Evolutionary conservation across 2,329 filamentous ascomycete species (phyloP).

Genomic region (Fusarium devonianum): DNA sequence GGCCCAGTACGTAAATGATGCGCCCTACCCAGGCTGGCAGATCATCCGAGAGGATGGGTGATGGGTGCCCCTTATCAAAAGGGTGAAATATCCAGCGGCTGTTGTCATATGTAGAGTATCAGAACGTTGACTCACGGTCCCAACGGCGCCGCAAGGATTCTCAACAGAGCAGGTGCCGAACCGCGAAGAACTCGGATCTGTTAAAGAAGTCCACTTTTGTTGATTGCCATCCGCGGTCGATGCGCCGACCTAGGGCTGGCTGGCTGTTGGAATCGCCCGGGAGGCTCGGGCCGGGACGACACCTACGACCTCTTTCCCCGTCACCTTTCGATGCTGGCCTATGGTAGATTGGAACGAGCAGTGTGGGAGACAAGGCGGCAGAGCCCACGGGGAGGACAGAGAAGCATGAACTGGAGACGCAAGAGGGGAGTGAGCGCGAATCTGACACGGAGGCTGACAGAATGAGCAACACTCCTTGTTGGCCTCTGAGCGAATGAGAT

Average conservation of each 20-base stretch:
- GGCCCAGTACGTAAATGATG: conserved; percentile 20
- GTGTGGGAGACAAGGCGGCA: neutral
- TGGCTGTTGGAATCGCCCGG: conserved; percentile 8
- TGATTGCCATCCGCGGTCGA: conserved; percentile 7
- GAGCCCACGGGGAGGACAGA: neutral
- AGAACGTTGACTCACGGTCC: no score
- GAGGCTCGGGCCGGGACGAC: conserved; percentile 23
- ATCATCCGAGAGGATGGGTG: conserved; percentile 2
- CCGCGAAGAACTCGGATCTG: conserved; percentile 3
- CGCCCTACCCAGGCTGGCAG: conserved; percentile 18
- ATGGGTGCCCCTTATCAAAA: neutral
- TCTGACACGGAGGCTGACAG: conserved; percentile 18
- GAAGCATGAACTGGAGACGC: conserved; percentile 9
- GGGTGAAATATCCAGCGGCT: no score
- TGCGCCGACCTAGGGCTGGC: conserved; percentile 2
- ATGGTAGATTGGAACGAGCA: neutral
- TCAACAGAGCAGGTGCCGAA: no score
- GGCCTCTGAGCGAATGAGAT: conserved; percentile 15
- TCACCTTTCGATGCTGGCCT: neutral
- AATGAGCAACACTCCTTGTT: conserved; percentile 4
- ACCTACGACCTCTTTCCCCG: no score
- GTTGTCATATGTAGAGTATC: no score
- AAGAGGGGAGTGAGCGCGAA: conserved; percentile 11
- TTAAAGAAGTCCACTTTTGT: conserved; percentile 9
- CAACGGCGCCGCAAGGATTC: no score